Evolutionary conservation across 192 early-diverging fungal genomes (phyloP), one percentile per base, ranked within the genome.

Genomic region (Coemansia sp.): DNA sequence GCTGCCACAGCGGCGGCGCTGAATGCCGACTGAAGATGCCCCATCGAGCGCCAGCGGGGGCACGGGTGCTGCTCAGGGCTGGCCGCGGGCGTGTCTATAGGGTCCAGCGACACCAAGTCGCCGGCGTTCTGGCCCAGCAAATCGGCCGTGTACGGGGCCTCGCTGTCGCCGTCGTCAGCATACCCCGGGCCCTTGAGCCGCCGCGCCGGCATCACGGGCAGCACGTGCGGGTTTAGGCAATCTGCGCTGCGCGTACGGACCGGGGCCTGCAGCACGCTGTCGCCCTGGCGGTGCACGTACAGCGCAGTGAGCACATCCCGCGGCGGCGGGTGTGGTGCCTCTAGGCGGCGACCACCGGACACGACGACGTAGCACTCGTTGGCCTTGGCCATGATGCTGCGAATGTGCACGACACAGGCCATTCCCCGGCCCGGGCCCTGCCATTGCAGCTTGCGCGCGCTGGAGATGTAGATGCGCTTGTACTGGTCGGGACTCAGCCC

Each of bases 391-490:
- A 72, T 72, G 18, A 50, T 47, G 47, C 44, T 61, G 30, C 44
- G 42, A 44, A 72, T 56, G 34, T 60, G 68, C 56, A 72, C 34
- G 16, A 72, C 28, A n/a, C 56, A 22, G 23, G 52, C 43, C 47
- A 72, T 72, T 14, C 41, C 56, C 32, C 47, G 60, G 19, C 51
- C 27, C 16, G 37, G 23, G 37, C 43, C 22, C 30, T 45, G 51
- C 49, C 44, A 47, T 46, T 54, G 68, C 52, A 72, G 61, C 62
- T 72, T 72, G 57, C 50, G 58, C 41, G 54, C 62, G 53, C 68
- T 72, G 21, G 57, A 39, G 19, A 44, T 23, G 18, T 51, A 64
- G 4, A 72, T 38, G 29, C 57, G 57, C 41, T 54, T 60, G 54
- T 41, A 60, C 50, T 60, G 68, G 31, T 64, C 61, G n/a, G 57